A percentile compares a stretch with the other conserved stretches of the same genome.
phyloP scores from a whole-genome alignment of 352 stramenopile genomes.

The Pythium brachiatum region DNA sequence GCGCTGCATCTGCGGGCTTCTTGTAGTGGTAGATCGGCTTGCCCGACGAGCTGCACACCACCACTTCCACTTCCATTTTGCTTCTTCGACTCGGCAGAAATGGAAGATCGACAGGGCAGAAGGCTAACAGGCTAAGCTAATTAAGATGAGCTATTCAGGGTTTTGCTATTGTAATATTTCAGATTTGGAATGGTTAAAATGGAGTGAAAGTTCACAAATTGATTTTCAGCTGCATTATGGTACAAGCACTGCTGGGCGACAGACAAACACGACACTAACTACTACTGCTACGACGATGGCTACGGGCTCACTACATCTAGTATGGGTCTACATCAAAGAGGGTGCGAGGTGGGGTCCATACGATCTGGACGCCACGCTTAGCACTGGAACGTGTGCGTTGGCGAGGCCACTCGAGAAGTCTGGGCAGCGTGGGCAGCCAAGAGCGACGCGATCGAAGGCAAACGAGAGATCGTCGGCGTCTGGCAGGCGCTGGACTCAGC shows the following conservation, averaged over 20 bases:
- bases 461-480: constrained; percentile 34
- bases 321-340: constrained; percentile 9
- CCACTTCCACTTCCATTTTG: constrained; percentile 42
- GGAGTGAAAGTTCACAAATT: neutral
- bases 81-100: neutral
- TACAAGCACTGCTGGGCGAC: neutral
- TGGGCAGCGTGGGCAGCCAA: constrained; percentile 26
- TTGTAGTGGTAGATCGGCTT: constrained; percentile 59
- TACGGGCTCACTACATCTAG: neutral
- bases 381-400: constrained; percentile 22
- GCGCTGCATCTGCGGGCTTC: constrained; percentile 13
- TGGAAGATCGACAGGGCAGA: neutral
- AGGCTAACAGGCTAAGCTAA: neutral
- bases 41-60: constrained; percentile 55
- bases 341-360: constrained; percentile 10
- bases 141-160: neutral
- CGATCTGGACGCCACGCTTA: constrained; percentile 17
- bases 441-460: constrained; percentile 64
- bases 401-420: constrained; percentile 3
- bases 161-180: neutral
- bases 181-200: neutral
- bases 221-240: constrained; percentile 1
- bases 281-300: constrained; percentile 12
- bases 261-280: constrained; percentile 3
- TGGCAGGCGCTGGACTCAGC: constrained; percentile 17